A percentile compares a stretch with the other conserved stretches of the same genome.
Evolutionary conservation across 805 yeast species (phyloP).

Genomic region (Ogataea wickerhamii): DNA sequence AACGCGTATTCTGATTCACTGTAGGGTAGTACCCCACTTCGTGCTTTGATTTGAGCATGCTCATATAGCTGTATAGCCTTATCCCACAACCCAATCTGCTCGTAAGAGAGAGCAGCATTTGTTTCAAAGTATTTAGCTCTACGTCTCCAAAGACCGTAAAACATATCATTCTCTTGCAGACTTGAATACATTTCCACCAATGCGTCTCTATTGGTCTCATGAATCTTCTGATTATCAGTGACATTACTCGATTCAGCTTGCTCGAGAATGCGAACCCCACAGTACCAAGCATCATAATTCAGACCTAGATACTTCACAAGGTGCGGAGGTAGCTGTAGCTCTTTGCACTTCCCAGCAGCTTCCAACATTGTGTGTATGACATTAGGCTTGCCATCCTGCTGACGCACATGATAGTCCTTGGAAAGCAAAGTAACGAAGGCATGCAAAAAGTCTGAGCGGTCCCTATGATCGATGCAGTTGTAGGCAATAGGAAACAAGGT

Average conservation of each 20-base stretch:
- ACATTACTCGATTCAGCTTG: constrained; percentile 46
- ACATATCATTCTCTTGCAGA: constrained; percentile 92
- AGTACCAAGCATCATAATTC: constrained; percentile 88
- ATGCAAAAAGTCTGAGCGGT: constrained; percentile 79
- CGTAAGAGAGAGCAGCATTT: constrained; percentile 86
- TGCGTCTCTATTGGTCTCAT: constrained; percentile 87
- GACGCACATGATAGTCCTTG: constrained; percentile 90
- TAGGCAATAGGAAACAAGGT: constrained; percentile 79
- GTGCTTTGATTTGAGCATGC: constrained; percentile 92
- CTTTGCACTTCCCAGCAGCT: constrained; percentile 73
- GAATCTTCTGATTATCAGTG: constrained; percentile 64
- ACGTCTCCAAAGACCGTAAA: constrained; percentile 96
- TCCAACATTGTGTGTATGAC: constrained; percentile 80
- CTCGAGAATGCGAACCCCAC: constrained; percentile 81
- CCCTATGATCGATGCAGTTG: constrained; percentile 69
- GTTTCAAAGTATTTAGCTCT: constrained; percentile 94
- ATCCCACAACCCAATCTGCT: constrained; percentile 93
- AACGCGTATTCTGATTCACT: constrained; percentile 91
- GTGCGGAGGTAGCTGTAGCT: constrained; percentile 87
- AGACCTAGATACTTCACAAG: constrained; percentile 82
- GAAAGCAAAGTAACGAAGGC: constrained; percentile 75
- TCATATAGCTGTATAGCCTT: constrained; percentile 92
- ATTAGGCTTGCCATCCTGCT: constrained; percentile 80
- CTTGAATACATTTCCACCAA: constrained; percentile 83
- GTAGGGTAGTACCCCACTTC: constrained; percentile 92